Percentiles rank a stretch among this genome's conserved stretches.
These are phyloP conservation scores for Sporothrix variecibatus DNA, from an alignment of 2,329 filamentous ascomycete species.

Conservation along the genomic window DNA sequence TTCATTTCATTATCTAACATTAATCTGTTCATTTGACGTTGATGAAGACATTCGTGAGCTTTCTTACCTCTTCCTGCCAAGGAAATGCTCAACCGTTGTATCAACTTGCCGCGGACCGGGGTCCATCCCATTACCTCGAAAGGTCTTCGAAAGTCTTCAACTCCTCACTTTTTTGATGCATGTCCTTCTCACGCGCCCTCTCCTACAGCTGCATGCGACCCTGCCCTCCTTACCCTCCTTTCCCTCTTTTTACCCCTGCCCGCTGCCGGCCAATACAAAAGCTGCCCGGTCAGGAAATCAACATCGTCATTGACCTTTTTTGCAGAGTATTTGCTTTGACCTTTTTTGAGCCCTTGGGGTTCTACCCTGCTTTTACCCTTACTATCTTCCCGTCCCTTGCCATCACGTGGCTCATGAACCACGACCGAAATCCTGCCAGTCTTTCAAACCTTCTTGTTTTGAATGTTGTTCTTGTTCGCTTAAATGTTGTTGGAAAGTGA, in stretches of 20 bases:
- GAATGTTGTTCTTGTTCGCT: not conserved
- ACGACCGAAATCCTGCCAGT: not conserved
- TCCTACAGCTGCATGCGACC: slow-evolving; percentile 2
- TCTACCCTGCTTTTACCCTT: not conserved
- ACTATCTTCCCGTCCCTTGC: not conserved
- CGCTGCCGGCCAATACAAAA: not conserved
- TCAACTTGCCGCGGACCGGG: not conserved
- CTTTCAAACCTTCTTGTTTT: not conserved
- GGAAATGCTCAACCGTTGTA: not conserved
- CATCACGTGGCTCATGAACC: not conserved
- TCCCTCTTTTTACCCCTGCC: not conserved
- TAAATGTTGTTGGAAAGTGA: not conserved
- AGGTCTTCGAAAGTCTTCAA: not conserved
- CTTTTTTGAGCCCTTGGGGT: not conserved
- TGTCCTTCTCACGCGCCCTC: not conserved
- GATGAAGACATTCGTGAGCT: not conserved
- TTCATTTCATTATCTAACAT: not conserved
- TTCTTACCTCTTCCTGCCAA: not conserved
- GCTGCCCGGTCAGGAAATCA: not conserved
- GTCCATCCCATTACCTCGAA: not conserved
- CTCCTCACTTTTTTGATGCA: not conserved
- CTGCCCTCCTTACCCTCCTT: not conserved
- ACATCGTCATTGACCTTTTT: slow-evolving; percentile 15
- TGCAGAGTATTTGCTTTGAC: not conserved
- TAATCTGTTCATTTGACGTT: not conserved